Base-by-base conservation (phyloP, 2,329 filamentous ascomycete genomes). In the Hymenoscyphus repandus region DNA sequence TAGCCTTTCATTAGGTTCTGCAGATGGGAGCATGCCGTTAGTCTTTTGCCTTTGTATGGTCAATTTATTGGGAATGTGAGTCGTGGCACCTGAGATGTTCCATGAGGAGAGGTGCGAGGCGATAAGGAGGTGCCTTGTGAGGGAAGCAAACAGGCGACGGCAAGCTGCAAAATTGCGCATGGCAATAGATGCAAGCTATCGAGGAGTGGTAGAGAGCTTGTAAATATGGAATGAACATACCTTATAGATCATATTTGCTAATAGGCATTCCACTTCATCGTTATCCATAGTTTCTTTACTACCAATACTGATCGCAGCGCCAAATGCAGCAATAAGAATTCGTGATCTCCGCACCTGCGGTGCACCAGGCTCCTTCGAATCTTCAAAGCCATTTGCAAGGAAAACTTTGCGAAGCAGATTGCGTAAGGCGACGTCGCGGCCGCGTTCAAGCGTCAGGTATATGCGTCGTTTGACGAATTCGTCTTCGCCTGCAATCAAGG, bases 171-270 rank as follows among this genome's bases (percentile, higher is more conserved):
- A 17, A 13, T 13, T 13, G 12, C 4, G 12, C 12, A 31, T 31
- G 43, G 12, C 34, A 17, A 13, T 37, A 4, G 3, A 37, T 17
- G 15, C 12, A 13, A 37, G 15, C 34, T 37, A 4, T 13, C 34
- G 10, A 37, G 34, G 17, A 43, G 32, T 13, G 32, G 51, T 27
- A 37, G 37, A 40, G 22, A 5, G 34, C 43, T 41, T 39, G 7
- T 51, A 43, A 43, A 37, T 43, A 11, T 31, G 6, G 50, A 17
- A 39, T n/a, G 18, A 50, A 70, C 74, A 54, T 70, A 95, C 92
- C 82, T 97, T 99, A 75, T 97, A 99, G 55, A 99, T 96, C 80
- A 96, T 88, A 67, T 96, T 97, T 27, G 93, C 90, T 63, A 99
- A 67, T 62, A 96, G 72, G 68, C 93, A 99, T 69, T 99, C 95